Evolutionary conservation across 257 asterid species (phyloP), one percentile per base, ranked within the genome.

Genomic region (Salvia rosmarinus): DNA sequence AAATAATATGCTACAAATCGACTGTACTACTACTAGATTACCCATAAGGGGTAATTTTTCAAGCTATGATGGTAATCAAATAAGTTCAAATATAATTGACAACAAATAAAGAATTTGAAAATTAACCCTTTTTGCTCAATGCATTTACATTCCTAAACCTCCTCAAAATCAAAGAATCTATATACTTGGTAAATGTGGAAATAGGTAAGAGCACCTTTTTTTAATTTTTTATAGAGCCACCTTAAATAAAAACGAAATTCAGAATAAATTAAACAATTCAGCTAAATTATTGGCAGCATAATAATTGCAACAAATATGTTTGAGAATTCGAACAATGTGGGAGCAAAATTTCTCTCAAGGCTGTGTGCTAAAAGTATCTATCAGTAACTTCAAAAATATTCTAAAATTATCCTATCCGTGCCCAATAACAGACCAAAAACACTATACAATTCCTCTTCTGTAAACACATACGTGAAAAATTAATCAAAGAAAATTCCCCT

Each of bases 401-500:
- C 37, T n/a, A 44, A 35, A 71, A 60, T 70, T 5, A 76, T 75
- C 78, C 81, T 71, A 70, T 51, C 21, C 58, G 71, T 46, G 77
- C 71, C 65, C 64, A 69, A 54, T 56, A 63, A 59, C 74, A 55
- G 47, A 37, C 62, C 21, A 28, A 69, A 54, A 74, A 67, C 73
- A 61, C 83, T 80, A 72, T 79, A 81, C 80, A 84, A 25, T 54
- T 60, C 81, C 67, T 75, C 74, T 55, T 76, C 72, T 43, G 74
- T 57, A 50, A 70, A 64, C 78, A 71, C 73, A 44, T 10, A 35
- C 40, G 67, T 43, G 47, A 74, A 73, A 65, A 80, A 76, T 83
- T 82, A 82, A 82, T 70, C 32, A 51, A 75, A 83, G 71, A 61
- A 64, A 68, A 54, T 77, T 37, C 80, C 90, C 84, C 83, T 80